These are phyloP conservation scores for Arthonia radiata DNA, from an alignment of 495 filamentous ascomycete species.

Conservation along the genomic window DNA sequence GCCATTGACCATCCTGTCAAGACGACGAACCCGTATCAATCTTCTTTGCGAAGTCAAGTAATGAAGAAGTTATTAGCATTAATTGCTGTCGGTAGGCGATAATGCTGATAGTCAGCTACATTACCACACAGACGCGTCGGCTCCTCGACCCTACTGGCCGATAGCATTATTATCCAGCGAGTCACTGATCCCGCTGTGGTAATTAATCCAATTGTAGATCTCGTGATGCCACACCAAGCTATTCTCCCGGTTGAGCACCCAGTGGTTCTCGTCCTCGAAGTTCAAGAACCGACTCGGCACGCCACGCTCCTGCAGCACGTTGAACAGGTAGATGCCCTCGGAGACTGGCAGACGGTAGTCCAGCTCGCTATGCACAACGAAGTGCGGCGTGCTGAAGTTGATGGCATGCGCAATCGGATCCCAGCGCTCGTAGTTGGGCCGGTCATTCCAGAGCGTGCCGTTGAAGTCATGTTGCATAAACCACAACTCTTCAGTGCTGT, in stretches of 20 bases:
- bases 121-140: too few relatives aligned
- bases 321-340: constrained; percentile 72
- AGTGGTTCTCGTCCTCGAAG: constrained; percentile 72
- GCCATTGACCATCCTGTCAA: too few relatives aligned
- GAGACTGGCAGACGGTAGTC: constrained; percentile 71
- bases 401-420: constrained; percentile 44
- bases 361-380: constrained; percentile 76
- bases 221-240: constrained; percentile 74
- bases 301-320: constrained; percentile 52
- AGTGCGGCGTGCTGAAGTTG: constrained; percentile 65
- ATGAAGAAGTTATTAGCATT: too few relatives aligned
- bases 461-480: constrained; percentile 68
- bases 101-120: too few relatives aligned
- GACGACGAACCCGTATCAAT: too few relatives aligned
- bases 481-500: constrained; percentile 66
- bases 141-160: too few relatives aligned
- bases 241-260: constrained; percentile 84
- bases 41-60: too few relatives aligned
- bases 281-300: constrained; percentile 50
- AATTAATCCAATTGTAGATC: constrained; percentile 79
- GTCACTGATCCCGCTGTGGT: too few relatives aligned
- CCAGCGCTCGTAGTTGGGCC: constrained; percentile 48
- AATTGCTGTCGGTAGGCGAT: too few relatives aligned
- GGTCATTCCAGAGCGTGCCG: constrained; percentile 51
- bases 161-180: too few relatives aligned